Base-by-base conservation (phyloP, 306 rosid species). In the Vigna unguiculata region DNA sequence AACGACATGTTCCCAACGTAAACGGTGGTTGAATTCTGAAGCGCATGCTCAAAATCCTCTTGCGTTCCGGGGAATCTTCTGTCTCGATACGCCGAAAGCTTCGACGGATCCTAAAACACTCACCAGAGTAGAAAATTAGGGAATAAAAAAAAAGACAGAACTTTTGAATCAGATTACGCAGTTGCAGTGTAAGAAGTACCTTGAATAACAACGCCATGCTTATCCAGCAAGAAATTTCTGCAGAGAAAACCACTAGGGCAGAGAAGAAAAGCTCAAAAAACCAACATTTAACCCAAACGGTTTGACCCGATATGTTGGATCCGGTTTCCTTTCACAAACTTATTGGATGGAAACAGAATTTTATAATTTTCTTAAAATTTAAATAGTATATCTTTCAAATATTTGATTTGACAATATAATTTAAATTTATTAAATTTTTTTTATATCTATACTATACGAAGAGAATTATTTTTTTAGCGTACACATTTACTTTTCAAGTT, bases 1-100 rank as follows among this genome's bases (percentile, higher is more conserved):
- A 95, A 95, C 16, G 97, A 95, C 98, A 92, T 95, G 75, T 95
- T 95, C 64, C 97, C 97, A 9, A 92, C 80, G 16, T 95, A 95
- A 77, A 86, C 88, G 4, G 97, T 95, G 0, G 84, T 66, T 32
- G 98, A 90, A 32, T 91, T 30, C 86, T 14, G 79, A 12, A 95
- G 90, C 22, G 98, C 96, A 1, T 69, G 82, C 77, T 94, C 97
- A 80, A 91, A 94, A 6, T 94, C 98, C 71, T 94, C 96, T 41
- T 95, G 97, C 13, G 87, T 62, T 69, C 98, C 98, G 10, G 88
- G 78, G 85, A 92, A 95, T 72, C 91, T 86, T 89, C 93, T 88
- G 70, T 95, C 98, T 71, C 97, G 77, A 72, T 95, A 95, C 21
- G 90, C 91, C 8, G 98, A 95, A 32, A 95, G 87, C 91, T 84